A percentile compares a stretch with the other conserved stretches of the same genome.
Conservation (phyloP, 2,329 filamentous ascomycete genomes). For the Calonectria ilicicola region DNA sequence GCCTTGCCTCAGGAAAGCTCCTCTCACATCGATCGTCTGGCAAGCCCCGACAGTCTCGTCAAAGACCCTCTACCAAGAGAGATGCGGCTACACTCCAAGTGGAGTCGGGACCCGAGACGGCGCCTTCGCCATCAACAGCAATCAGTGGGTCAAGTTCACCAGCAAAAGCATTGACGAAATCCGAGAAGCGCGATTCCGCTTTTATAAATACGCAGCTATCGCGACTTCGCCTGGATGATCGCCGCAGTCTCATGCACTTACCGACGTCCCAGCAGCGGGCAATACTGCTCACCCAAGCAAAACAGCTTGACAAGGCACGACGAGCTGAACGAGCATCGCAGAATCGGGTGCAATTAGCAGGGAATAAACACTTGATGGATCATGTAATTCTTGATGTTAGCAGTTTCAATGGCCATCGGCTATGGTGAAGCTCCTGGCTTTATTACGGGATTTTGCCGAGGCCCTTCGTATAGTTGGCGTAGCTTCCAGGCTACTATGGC, state of each 20-base stretch:
- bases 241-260: neutral
- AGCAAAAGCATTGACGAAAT: neutral
- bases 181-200: neutral
- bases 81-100: neutral
- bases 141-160: neutral
- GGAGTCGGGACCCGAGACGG: neutral
- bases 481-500: too few species aligned
- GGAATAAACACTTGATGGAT: slow-evolving; percentile 2
- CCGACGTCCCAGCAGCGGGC: slow-evolving; percentile 1
- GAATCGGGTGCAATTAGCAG: neutral
- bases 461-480: too few species aligned
- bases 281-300: neutral
- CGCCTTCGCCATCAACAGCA: neutral
- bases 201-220: neutral
- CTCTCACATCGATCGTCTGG: neutral
- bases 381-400: neutral
- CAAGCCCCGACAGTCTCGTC: neutral
- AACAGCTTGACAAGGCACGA: neutral
- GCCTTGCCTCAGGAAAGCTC: neutral
- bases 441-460: too few species aligned
- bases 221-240: neutral
- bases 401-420: neutral
- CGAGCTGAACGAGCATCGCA: neutral
- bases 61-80: neutral
- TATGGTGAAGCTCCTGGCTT: too few species aligned